These are phyloP conservation scores for Stramenopiles sp. DNA, from an alignment of 352 stramenopile genomes.

Conservation along the genomic window DNA sequence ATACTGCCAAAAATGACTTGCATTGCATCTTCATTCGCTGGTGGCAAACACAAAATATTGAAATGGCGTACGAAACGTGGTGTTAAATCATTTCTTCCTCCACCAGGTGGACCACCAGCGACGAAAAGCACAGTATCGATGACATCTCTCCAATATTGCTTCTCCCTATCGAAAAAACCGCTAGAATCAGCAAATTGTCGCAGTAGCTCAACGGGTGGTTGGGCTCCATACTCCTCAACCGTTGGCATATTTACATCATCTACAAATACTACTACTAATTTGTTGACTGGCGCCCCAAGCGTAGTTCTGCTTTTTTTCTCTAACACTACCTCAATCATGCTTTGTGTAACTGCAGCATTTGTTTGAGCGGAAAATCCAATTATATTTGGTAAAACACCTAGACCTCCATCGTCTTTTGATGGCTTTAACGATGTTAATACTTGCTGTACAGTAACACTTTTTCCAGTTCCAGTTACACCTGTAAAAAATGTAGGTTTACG, in stretches of 20 bases:
- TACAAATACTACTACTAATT: constrained; percentile 97
- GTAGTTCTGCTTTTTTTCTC: constrained; percentile 94
- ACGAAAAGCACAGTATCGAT: constrained; percentile 91
- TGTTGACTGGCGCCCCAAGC: constrained; percentile 85
- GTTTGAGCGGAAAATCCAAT: no score
- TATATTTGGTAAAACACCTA: no score
- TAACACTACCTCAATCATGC: constrained; percentile 76
- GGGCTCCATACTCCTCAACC: constrained; percentile 94
- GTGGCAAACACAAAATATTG: constrained; percentile 93
- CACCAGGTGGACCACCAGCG: constrained; percentile 88
- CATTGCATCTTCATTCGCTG: constrained; percentile 88
- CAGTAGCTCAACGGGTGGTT: constrained; percentile 91
- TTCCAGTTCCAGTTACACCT: constrained; percentile 58
- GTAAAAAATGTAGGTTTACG: constrained; percentile 61
- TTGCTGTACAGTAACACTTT: constrained; percentile 60
- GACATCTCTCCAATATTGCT: constrained; percentile 92
- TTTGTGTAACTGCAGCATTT: no score
- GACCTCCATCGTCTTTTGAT: constrained; percentile 11
- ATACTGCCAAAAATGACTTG: constrained; percentile 98
- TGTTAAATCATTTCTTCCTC: constrained; percentile 94
- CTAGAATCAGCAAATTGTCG: constrained; percentile 85
- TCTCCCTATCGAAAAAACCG: constrained; percentile 92
- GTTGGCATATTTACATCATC: constrained; percentile 90
- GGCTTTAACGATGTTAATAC: constrained; percentile 35
- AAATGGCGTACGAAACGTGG: constrained; percentile 97